These are phyloP conservation scores for Aspergillus funiculosus DNA, from an alignment of 495 filamentous ascomycete species.

Conservation along the genomic window DNA sequence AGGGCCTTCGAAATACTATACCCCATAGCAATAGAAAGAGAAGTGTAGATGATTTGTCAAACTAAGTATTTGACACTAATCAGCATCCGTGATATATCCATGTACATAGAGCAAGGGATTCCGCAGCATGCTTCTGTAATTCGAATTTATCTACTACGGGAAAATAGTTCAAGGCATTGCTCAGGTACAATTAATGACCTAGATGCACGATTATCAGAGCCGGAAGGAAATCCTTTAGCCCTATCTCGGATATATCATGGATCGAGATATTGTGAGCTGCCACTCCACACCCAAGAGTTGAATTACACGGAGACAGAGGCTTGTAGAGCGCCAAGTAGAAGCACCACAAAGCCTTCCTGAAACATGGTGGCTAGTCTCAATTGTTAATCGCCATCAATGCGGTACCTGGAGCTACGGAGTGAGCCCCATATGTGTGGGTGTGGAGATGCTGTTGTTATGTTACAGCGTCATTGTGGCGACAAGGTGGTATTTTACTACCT, in stretches of 20 bases:
- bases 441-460: neutral
- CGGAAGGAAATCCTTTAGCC: conserved; percentile 65
- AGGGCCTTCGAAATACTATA: conserved; percentile 39
- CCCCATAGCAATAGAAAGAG: conserved; percentile 50
- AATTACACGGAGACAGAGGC: conserved; percentile 65
- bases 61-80: too few species aligned
- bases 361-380: neutral
- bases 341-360: conserved; percentile 26
- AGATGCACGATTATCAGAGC: conserved; percentile 65
- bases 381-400: neutral
- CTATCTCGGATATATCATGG: conserved; percentile 59
- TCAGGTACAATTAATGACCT: conserved; percentile 56
- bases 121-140: too few species aligned
- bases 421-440: neutral
- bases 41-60: conserved; percentile 54
- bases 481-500: too few species aligned
- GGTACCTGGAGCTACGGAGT: neutral
- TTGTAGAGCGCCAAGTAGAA: conserved; percentile 66
- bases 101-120: too few species aligned
- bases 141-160: conserved; percentile 40
- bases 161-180: conserved; percentile 52
- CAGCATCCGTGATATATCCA: too few species aligned
- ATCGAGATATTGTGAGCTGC: conserved; percentile 49
- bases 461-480: conserved; percentile 17
- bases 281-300: conserved; percentile 60